Evolutionary conservation across 2,329 filamentous ascomycete genomes (phyloP), one percentile per base, ranked within the genome.

Genomic region (Ophiocordyceps camponoti-saundersi): DNA sequence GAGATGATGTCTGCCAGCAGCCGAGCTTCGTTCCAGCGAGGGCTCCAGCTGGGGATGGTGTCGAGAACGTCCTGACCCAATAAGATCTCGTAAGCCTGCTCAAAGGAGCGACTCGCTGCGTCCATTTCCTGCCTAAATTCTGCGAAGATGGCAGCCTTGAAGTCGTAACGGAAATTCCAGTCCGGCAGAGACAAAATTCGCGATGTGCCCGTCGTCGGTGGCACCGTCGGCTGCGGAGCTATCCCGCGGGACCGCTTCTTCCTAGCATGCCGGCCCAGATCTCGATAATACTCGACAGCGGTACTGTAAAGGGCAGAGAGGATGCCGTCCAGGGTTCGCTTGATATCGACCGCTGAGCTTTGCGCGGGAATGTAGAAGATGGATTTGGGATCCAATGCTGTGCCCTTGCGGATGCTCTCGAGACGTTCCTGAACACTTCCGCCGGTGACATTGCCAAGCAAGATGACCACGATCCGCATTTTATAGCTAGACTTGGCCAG

Each of bases 41-140:
- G 80, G 54, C 80, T 89, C 89, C 89, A 95, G 57, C 80, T 89
- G 4, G 88, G 83, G 48, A 94, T 90, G 15, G 82, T 81, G 57
- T 95, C 89, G 55, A 95, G 79, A 7, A 95, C 75, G 56, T 95
- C 90, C 26, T 81, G 71, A 18, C 84, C 82, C 51, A 96, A 77
- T 12, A 98, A 65, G 21, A 77, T 79, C 46, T 94, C 87, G 53
- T 96, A 89, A 4, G 88, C 87, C 60, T 82, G 81, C 57, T 92
- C 86, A 55, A 89, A 95, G 46, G 86, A 88, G 42, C 88, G 78
- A 56, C 86, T 72, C 1, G 92, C 88, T 21, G 79, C 80, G 58
- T 95, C 90, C 73, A 90, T 85, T 60, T 96, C 92, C 58, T 93
- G 85, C 10, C 92, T 78, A 53, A 94, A 95, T 58, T 96, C 90